Evolutionary conservation across 306 rosid genomes (phyloP), one percentile per base, ranked within the genome.

Genomic region (Medicago ruthenica): DNA sequence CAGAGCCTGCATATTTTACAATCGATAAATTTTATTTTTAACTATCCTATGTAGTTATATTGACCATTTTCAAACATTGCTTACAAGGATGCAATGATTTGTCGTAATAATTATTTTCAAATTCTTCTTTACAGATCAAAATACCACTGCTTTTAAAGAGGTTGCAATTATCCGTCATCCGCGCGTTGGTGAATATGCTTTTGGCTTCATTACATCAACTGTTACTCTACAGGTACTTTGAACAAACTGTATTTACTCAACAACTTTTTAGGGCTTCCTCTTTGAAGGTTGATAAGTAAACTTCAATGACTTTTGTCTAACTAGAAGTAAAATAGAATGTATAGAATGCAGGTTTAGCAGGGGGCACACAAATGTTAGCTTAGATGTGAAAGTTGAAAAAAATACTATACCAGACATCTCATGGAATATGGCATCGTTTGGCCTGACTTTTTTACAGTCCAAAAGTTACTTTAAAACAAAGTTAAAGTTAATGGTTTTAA

Each of bases 101-200:
- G 42, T 20, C 44, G 11, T 61, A 21, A 48, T 18, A 21, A 67
- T 47, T 12, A 31, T 44, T 51, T 63, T 69, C 37, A 4, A 59
- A 59, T 9, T 79, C 61, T 77, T 82, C 64, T 68, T 71, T 77
- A 77, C 91, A 92, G 97, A 92, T 85, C 97, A 92, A 86, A 92
- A 90, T 67, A 90, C 97, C 55, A 92, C 92, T 9, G 97, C 97
- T 64, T 92, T 92, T 69, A 92, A 92, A 85, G 97, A 92, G 82
- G 97, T 92, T 21, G 97, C 97, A 73, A 92, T 92, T 83, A 92
- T 92, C 69, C 89, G 89, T 74, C 97, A 92, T 51, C 97, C 96
- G 0, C 92, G 97, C 9, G 87, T 91, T 70, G 98, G 98, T 62
- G 97, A 93, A 88, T 93, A 93, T 91, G 97, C 97, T 44, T 93